Conservation (phyloP, 2,329 filamentous ascomycete species). For the Fusarium praegraminearum region DNA sequence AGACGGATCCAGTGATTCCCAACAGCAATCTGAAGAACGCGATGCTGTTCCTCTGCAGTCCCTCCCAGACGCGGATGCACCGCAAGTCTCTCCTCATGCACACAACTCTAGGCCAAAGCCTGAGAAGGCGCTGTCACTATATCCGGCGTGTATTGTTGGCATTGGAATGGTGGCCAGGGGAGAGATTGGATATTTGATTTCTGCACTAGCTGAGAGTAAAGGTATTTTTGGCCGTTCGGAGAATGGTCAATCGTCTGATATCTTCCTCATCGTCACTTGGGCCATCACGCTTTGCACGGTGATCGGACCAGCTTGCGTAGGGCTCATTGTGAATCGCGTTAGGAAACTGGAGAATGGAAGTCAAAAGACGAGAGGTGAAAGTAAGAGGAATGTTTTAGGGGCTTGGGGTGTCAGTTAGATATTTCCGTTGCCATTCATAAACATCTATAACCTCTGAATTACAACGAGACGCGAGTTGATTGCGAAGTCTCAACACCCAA, state of each 20-base stretch:
- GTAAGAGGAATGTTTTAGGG: conserved; percentile 38
- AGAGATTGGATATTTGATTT: conserved; percentile 83
- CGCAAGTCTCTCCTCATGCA: neutral
- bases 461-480: conserved; percentile 20
- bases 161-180: conserved; percentile 80
- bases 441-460: neutral
- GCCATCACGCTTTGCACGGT: conserved; percentile 68
- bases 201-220: conserved; percentile 71
- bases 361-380: conserved; percentile 5
- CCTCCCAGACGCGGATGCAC: neutral
- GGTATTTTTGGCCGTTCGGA: conserved; percentile 53
- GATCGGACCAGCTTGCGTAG: conserved; percentile 62
- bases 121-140: conserved; percentile 69
- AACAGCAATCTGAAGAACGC: neutral
- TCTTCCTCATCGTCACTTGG: conserved; percentile 68
- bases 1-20: no score
- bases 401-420: conserved; percentile 41
- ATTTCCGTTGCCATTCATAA: no score
- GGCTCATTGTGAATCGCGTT: conserved; percentile 59
- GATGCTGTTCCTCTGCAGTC: neutral
- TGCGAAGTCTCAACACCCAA: conserved; percentile 4
- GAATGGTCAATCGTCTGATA: conserved; percentile 49
- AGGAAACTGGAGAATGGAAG: conserved; percentile 46
- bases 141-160: conserved; percentile 75
- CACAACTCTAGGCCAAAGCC: conserved; percentile 35